phyloP scores from a whole-genome alignment of 495 filamentous ascomycete species.

The Penicillium cinerascens region DNA sequence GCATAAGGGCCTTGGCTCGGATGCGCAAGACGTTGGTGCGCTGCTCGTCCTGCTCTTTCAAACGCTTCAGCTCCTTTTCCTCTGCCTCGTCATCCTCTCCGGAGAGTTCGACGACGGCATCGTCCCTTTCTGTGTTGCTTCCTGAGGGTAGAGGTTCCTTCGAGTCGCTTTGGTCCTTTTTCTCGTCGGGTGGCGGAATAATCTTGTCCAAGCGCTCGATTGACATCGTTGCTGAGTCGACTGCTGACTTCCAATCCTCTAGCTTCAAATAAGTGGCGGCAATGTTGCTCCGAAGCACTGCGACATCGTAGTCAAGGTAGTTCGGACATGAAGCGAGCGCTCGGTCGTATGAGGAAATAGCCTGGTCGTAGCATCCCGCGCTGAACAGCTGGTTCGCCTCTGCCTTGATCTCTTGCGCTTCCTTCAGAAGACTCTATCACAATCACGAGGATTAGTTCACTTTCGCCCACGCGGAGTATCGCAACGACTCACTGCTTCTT shows the following conservation, averaged over 20 bases:
- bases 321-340: slow-evolving; percentile 78
- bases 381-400: slow-evolving; percentile 77
- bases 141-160: slow-evolving; percentile 18
- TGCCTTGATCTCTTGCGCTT: slow-evolving; percentile 71
- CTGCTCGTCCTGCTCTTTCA: slow-evolving; percentile 48
- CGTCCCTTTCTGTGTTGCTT: slow-evolving; percentile 12
- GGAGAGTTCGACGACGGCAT: slow-evolving; percentile 48
- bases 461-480: neutral
- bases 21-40: slow-evolving; percentile 70
- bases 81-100: slow-evolving; percentile 59
- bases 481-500: slow-evolving; percentile 65
- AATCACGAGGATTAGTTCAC: slow-evolving; percentile 1
- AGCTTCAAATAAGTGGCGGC: slow-evolving; percentile 82
- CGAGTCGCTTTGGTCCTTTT: slow-evolving; percentile 14
- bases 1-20: slow-evolving; percentile 77
- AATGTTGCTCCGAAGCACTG: slow-evolving; percentile 6
- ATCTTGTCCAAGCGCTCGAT: slow-evolving; percentile 68
- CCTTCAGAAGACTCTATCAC: slow-evolving; percentile 58
- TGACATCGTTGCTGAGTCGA: slow-evolving; percentile 67
- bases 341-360: slow-evolving; percentile 85
- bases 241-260: slow-evolving; percentile 79
- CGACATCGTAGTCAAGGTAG: slow-evolving; percentile 83
- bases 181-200: slow-evolving; percentile 34
- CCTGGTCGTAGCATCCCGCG: slow-evolving; percentile 68
- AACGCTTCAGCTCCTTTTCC: slow-evolving; percentile 50